phyloP scores from a whole-genome alignment of 306 rosid genomes.

The Malus sylvestris region DNA sequence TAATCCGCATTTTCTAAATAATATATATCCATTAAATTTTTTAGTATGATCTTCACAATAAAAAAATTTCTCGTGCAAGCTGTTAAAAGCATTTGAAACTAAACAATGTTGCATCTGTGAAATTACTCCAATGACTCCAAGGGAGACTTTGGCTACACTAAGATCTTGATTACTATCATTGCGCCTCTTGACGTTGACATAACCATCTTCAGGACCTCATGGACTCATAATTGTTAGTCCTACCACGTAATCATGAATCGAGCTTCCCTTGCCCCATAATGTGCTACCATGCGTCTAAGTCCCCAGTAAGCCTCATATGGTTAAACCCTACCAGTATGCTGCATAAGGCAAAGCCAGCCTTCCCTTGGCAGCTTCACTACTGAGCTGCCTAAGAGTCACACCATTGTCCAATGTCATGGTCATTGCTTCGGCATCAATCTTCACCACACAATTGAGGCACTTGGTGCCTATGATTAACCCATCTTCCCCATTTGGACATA shows the following conservation, averaged over 20 bases:
- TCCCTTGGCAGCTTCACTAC: constrained; percentile 38
- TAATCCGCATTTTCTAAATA: too few relatives aligned
- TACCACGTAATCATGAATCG: constrained; percentile 60
- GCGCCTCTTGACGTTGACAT: constrained; percentile 40
- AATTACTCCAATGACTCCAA: constrained; percentile 71
- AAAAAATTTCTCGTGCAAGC: too few relatives aligned
- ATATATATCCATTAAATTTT: too few relatives aligned
- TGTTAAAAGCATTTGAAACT: too few relatives aligned
- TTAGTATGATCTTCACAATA: too few relatives aligned
- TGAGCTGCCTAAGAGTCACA: constrained; percentile 40
- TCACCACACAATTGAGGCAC: constrained; percentile 29
- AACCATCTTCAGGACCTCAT: constrained; percentile 30
- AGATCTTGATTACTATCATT: constrained; percentile 36
- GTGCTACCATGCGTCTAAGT: constrained; percentile 83
- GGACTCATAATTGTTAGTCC: constrained; percentile 46
- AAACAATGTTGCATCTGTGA: constrained; percentile 41
- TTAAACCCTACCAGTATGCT: constrained; percentile 79
- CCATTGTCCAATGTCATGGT: constrained; percentile 55
- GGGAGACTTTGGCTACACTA: constrained; percentile 62
- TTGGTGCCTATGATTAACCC: constrained; percentile 73
- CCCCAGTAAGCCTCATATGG: constrained; percentile 62
- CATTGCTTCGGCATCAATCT: constrained; percentile 31
- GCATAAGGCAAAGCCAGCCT: constrained; percentile 55
- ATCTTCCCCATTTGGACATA: constrained; percentile 43
- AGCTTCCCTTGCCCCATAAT: constrained; percentile 57